Evolutionary conservation across 805 yeast species (phyloP), one percentile per base, ranked within the genome.

Genomic region (Candida sphagnicola): DNA sequence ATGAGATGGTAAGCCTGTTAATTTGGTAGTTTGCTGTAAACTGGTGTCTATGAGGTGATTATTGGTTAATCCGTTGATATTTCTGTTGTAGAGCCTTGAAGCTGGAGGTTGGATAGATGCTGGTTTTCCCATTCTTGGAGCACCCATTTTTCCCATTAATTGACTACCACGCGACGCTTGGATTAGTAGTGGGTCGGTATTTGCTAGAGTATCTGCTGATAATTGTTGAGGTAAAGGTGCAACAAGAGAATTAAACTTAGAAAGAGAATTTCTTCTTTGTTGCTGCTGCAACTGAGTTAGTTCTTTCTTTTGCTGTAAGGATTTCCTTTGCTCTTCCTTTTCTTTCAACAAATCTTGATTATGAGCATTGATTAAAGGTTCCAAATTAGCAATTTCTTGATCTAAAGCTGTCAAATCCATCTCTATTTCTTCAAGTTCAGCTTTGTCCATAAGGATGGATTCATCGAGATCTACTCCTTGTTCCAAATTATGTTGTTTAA

Each of bases 61-160:
- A 19, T 26, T 26, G 15, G 29, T 8, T 41, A 48, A 38, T 6
- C 55, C 56, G 42, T 50, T 48, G 16, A 48, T 40, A 24, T 41
- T 38, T 39, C 59, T 51, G 15, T 63, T 62, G 43, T 67, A 68
- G 5, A 64, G 38, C 35, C 68, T 49, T 38, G 64, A 62, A 5
- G 70, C 54, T 2, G 72, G 70, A 6, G 74, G 74, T 43, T 67
- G 74, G 14, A 68, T 67, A 14, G 70, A 57, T 14, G 74, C 74
- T 4, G 70, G 69, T 39, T 65, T 66, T 3, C 74, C 74, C 73
- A 68, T 67, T 38, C 69, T 50, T 8, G 72, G 71, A 6, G 50
- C 42, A 2, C 59, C 57, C 5, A 62, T 59, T 32, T 58, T 61
- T 1, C 67, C 67, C 61, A 59, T 59, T 2, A 60, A 41, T 3